Conservation (phyloP, 169 alveolate species). For the Neospora caninum region DNA sequence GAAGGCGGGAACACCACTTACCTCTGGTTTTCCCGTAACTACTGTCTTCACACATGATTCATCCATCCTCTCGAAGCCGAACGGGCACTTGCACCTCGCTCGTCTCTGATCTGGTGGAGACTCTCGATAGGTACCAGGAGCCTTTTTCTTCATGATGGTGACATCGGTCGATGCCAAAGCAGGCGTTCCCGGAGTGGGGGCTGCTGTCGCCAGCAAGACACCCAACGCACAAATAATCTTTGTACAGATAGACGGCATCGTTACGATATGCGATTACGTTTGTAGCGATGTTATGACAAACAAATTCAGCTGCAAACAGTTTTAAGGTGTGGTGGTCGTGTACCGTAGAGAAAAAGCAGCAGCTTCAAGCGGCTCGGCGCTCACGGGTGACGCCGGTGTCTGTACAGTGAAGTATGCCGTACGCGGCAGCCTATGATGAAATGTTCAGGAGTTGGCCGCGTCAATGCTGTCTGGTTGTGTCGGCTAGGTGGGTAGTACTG, state of each 20-base stretch:
- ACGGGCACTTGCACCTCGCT: not conserved
- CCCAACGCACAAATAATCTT: not conserved
- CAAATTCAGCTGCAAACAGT: not conserved
- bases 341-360: too few relatives aligned
- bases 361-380: too few relatives aligned
- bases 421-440: too few relatives aligned
- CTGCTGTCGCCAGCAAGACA: not conserved
- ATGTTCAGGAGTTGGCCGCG: too few relatives aligned
- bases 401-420: too few relatives aligned
- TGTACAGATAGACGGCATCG: not conserved
- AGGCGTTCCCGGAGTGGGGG: not conserved
- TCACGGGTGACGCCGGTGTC: too few relatives aligned
- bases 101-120: not conserved
- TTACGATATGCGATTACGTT: not conserved
- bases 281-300: not conserved
- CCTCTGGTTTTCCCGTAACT: slow-evolving; percentile 13
- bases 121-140: not conserved
- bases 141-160: not conserved
- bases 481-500: too few relatives aligned
- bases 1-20: not conserved
- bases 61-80: not conserved
- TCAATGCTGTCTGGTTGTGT: too few relatives aligned
- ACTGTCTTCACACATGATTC: slow-evolving; percentile 1
- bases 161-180: not conserved
- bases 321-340: not conserved